phyloP scores from a whole-genome alignment of 768 basidiomycete species.

The Dendrothele bispora region DNA sequence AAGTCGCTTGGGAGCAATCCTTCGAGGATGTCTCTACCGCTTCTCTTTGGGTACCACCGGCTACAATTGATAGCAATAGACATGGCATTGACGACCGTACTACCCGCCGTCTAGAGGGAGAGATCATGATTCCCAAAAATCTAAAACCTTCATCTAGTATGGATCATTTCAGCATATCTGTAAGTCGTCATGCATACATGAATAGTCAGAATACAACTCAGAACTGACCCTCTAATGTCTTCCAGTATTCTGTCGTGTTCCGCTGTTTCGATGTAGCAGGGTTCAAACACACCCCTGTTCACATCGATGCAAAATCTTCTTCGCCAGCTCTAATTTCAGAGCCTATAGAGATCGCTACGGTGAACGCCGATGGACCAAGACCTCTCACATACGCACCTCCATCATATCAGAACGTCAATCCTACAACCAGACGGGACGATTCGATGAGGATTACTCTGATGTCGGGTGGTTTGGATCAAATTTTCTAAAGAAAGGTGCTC shows the following conservation, averaged over 20 bases:
- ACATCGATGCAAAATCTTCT: no score
- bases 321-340: no score
- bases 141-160: slow-evolving; percentile 9
- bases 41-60: no score
- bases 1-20: not conserved
- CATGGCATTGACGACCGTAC: not conserved
- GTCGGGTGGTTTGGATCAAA: not conserved
- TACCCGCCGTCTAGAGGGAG: slow-evolving; percentile 3
- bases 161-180: slow-evolving; percentile 3
- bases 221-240: no score
- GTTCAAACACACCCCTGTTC: slow-evolving; percentile 11
- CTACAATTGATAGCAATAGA: not conserved
- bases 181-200: not conserved
- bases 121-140: slow-evolving; percentile 6
- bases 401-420: not conserved
- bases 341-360: slow-evolving; percentile 4
- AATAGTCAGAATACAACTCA: no score
- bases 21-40: no score
- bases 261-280: slow-evolving; percentile 34
- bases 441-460: no score
- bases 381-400: slow-evolving; percentile 1
- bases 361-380: not conserved
- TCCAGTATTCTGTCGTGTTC: slow-evolving; percentile 37
- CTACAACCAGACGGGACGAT: not conserved
- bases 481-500: no score